Percentiles rank a stretch among this genome's conserved stretches.
Evolutionary conservation across 2,329 filamentous ascomycete species (phyloP).

Genomic region (Fusarium sp.): DNA sequence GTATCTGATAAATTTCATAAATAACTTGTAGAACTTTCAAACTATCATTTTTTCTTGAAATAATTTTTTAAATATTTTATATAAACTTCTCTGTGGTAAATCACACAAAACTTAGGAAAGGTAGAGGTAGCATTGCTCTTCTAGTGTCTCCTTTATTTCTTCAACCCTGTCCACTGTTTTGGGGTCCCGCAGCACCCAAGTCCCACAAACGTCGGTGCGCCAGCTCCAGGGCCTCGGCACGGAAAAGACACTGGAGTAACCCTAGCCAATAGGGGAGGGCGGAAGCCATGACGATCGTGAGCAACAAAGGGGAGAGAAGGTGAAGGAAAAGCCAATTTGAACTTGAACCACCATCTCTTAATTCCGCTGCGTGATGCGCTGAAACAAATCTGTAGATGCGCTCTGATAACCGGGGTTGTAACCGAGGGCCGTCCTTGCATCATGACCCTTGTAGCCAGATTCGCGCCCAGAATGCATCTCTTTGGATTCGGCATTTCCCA

Average conservation of each 20-base stretch:
- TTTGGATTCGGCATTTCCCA: not conserved
- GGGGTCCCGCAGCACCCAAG: not conserved
- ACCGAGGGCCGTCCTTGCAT: not conserved
- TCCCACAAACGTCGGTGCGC: not conserved
- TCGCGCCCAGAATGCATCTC: not conserved
- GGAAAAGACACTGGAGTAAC: not conserved
- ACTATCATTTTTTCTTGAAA: too few species aligned
- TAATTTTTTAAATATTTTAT: not conserved
- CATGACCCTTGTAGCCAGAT: constrained; percentile 3
- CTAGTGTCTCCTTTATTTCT: not conserved
- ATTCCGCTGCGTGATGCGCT: not conserved
- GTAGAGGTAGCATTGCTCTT: not conserved
- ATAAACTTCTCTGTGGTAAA: not conserved
- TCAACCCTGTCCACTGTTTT: not conserved
- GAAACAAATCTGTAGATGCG: not conserved
- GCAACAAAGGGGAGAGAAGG: not conserved
- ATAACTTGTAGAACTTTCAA: too few species aligned
- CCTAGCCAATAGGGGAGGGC: not conserved
- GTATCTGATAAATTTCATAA: not conserved
- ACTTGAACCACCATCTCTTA: not conserved
- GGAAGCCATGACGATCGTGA: not conserved
- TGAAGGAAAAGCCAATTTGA: not conserved
- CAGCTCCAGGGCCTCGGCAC: constrained; percentile 3
- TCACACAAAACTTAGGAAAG: not conserved
- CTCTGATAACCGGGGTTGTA: not conserved